Conservation (phyloP, 116 monocot species). For the Trichopus zeylanicus region DNA sequence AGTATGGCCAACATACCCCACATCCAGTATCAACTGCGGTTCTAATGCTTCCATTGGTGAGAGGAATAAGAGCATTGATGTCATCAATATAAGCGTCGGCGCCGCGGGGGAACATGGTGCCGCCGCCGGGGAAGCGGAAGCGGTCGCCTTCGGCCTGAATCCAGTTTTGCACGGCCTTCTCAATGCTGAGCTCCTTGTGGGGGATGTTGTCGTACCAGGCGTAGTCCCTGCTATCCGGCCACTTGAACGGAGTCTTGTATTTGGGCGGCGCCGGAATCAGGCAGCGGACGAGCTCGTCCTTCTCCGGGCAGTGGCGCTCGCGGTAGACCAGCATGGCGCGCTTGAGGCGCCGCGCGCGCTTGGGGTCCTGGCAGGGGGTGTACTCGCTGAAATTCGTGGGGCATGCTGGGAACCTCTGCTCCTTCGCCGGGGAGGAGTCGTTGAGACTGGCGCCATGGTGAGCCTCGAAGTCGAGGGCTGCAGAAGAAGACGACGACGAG, state of each 20-base stretch:
- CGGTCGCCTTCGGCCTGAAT: slow-evolving; percentile 65
- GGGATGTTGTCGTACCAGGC: slow-evolving; percentile 96
- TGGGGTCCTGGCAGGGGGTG: slow-evolving; percentile 81
- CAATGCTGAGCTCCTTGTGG: slow-evolving; percentile 87
- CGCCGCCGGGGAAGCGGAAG: slow-evolving; percentile 84
- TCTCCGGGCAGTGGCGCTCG: slow-evolving; percentile 71
- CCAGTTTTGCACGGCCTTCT: slow-evolving; percentile 95
- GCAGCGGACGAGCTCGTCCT: slow-evolving; percentile 54
- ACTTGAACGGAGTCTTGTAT: slow-evolving; percentile 77
- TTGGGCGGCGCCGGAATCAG: slow-evolving; percentile 74
- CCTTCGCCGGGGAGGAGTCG: slow-evolving; percentile 2
- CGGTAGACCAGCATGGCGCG: slow-evolving; percentile 62
- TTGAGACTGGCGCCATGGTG: slow-evolving; percentile 34
- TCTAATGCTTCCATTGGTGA: slow-evolving; percentile 63
- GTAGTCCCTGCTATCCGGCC: slow-evolving; percentile 81
- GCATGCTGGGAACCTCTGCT: slow-evolving; percentile 44
- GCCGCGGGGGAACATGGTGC: slow-evolving; percentile 83
- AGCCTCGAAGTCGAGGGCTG: slow-evolving; percentile 37
- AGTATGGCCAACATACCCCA: slow-evolving; percentile 38
- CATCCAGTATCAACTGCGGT: slow-evolving; percentile 95
- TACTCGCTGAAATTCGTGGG: slow-evolving; percentile 68
- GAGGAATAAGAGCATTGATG: slow-evolving; percentile 49
- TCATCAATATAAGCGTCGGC: slow-evolving; percentile 93
- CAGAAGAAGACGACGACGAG: background rate
- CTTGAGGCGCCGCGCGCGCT: slow-evolving; percentile 37